Evolutionary conservation across 768 basidiomycete species (phyloP).

Genomic region (Russula brevipes): DNA sequence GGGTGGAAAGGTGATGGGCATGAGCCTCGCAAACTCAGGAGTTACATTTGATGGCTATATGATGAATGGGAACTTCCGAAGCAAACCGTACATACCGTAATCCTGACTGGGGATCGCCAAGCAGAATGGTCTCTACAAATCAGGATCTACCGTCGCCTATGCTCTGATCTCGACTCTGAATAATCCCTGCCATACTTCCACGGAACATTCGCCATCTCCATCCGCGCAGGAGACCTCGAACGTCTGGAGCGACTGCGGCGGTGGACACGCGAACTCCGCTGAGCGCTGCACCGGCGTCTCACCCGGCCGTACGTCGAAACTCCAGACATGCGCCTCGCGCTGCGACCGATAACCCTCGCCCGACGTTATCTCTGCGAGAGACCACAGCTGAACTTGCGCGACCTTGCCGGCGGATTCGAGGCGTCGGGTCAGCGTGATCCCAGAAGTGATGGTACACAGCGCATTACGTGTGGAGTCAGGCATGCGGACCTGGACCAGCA

Average conservation of each 20-base stretch:
- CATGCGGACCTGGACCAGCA: conserved; percentile 16
- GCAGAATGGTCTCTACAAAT: too few species aligned
- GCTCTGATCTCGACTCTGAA: conserved; percentile 12
- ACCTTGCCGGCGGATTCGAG: conserved; percentile 6
- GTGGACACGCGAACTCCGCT: conserved; percentile 9
- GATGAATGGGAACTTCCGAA: conserved; percentile 1
- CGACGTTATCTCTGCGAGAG: neutral
- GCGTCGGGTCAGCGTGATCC: conserved; percentile 7
- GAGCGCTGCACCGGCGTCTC: conserved; percentile 1
- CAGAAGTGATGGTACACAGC: conserved; percentile 10
- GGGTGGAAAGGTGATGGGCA: neutral
- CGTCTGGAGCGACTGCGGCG: conserved; percentile 10
- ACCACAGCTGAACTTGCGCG: conserved; percentile 13
- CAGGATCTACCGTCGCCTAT: neutral
- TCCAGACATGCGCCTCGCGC: conserved; percentile 9
- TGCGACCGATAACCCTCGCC: neutral
- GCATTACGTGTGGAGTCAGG: conserved; percentile 10
- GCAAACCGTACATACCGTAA: neutral
- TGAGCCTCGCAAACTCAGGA: neutral
- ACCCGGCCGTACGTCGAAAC: conserved; percentile 11
- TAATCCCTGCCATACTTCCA: conserved; percentile 17
- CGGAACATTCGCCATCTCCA: conserved; percentile 10
- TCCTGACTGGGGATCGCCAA: neutral
- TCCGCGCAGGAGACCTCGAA: conserved; percentile 16
- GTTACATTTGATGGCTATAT: neutral